Percentiles rank a stretch among this genome's conserved stretches.
Conservation (phyloP, 257 asterid species). For the Scutellaria baicalensis region DNA sequence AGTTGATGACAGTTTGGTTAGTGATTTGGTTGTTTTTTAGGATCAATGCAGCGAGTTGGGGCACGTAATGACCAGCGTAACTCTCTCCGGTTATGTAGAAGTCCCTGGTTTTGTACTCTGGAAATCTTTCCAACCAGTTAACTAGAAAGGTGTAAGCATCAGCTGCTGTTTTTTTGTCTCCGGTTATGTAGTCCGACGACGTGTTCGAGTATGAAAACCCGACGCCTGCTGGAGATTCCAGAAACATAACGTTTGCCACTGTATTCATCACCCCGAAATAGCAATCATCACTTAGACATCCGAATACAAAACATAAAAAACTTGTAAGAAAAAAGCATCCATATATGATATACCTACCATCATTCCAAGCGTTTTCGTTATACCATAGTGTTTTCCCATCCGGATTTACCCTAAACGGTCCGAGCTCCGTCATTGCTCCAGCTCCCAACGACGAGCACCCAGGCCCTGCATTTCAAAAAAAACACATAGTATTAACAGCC, state of each 20-base stretch:
- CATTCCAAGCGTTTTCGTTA: constrained; percentile 58
- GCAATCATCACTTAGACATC: background rate
- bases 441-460: constrained; percentile 70
- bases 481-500: no score
- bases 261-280: no score
- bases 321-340: no score
- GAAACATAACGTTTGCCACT: constrained; percentile 63
- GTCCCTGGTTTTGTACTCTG: constrained; percentile 51
- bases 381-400: constrained; percentile 46
- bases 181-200: constrained; percentile 41
- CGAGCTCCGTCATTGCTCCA: constrained; percentile 65
- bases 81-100: constrained; percentile 57
- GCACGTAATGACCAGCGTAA: constrained; percentile 66
- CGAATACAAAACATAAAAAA: background rate
- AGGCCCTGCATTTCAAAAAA: constrained; percentile 38
- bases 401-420: constrained; percentile 61
- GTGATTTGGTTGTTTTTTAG: constrained; percentile 35
- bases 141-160: constrained; percentile 48
- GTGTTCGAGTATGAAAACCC: constrained; percentile 67
- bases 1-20: constrained; percentile 36
- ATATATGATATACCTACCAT: constrained; percentile 26
- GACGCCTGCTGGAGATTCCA: constrained; percentile 74
- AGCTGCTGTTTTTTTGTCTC: constrained; percentile 44
- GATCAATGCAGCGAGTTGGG: constrained; percentile 59
- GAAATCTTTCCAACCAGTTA: constrained; percentile 72